Base-by-base conservation (phyloP, 1,284 basidiomycete genomes). In the Neolentinus lepideus region DNA sequence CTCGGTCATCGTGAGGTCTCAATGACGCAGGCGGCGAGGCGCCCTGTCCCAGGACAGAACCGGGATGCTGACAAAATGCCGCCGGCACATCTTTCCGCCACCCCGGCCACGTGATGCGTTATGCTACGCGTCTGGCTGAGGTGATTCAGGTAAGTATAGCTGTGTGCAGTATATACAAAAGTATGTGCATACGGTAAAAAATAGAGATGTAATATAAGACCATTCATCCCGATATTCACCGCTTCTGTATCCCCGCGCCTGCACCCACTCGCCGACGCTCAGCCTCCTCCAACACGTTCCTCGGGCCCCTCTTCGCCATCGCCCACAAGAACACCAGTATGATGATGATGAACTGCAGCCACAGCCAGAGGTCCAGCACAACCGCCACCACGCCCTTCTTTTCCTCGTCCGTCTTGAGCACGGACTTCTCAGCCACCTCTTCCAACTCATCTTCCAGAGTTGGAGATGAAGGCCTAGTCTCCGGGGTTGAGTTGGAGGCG, bases 261-360 rank as follows among this genome's bases (percentile, higher is more conserved):
- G 45, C 45, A 50, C 4, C 24, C 4, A 6, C 38, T 26, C 47
- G 4, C 22, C 47, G 12, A 6, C 47, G 4, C 22, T 78, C 78
- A 14, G 77, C 75, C 58, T 82, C 78, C 36, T 72, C 72, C 56
- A 90, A 62, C 51, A 90, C 79, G 53, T 77, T 77, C 72, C 83
- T 84, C 1, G 88, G 88, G 6, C 88, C 89, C 26, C 80, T 76
- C 67, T 75, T 81, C 57, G 87, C 86, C 84, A 90, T 87, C 36
- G 85, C 79, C 76, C 81, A 90, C 56, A 91, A 66, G 66, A 91
- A 90, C 50, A 90, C 82, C 45, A 84, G 57, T 24, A 91, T 76
- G 59, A 91, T 81, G 57, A 90, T 75, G 8, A 66, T 71, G 64
- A 91, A 90, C 67, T 91, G 88, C 54, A 90, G 66, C 88, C 88